Base-by-base conservation (phyloP, 106 monocot genomes). In the Allium cepa region DNA sequence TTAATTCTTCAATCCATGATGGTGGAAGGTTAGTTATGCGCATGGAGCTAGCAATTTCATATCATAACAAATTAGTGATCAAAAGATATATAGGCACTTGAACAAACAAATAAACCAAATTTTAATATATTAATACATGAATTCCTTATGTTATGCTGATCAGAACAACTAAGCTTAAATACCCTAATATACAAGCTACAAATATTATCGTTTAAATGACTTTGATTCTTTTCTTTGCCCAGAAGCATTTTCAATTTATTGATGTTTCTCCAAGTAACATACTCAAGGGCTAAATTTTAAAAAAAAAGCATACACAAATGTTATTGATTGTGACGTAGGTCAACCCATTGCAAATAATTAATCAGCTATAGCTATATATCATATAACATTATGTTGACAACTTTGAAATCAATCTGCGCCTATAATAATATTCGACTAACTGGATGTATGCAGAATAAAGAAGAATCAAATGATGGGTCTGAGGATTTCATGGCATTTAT, bases 401-500 rank as follows among this genome's bases (percentile, higher is more conserved):
- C 16, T 9, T 11, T 13, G 57, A 57, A 57, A 6, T 0, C 6
- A 57, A 15, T 7, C 7, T 57, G 57, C n/a, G 5, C 1, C 57
- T 57, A 57, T 13, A 15, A 6, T 22, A 22, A 22, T 22, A 22
- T 22, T 22, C 22, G 22, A 22, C 22, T 22, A 22, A 22, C 1
- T 22, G 22, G 22, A 22, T 22, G 1, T 22, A 22, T 22, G 9
- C 70, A 85, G 85, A 74, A 16, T 57, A 73, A 52, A 11, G 13
- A 72, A 9, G 71, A 79, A 60, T 17, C 62, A 48, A 73, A n/a
- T 11, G 80, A 69, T 4, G 71, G 73, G 9, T 70, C 78, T 2
- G 84, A 84, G 58, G 18, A 79, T 67, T 88, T 84, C 81, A 84
- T 84, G 81, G 84, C 88, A 0, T 84, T 88, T 56, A 84, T 84